These are phyloP conservation scores for Rugosomyces carneus DNA, from an alignment of 1,284 basidiomycete species.

Conservation along the genomic window DNA sequence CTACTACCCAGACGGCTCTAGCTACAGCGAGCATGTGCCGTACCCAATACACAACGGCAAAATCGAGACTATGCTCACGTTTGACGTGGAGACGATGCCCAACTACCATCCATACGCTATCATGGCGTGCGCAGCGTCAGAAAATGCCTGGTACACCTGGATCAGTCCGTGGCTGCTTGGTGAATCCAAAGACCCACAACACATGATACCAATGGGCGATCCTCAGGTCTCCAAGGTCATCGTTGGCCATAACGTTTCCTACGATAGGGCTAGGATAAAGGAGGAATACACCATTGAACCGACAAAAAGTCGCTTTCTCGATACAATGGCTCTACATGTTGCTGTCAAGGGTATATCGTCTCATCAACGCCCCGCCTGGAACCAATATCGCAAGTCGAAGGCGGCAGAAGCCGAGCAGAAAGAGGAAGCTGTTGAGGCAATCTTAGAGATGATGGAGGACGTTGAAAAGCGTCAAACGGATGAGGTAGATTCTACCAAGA, in stretches of 20 bases:
- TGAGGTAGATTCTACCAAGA: constrained; percentile 31
- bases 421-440: constrained; percentile 54
- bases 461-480: constrained; percentile 41
- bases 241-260: constrained; percentile 94
- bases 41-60: constrained; percentile 54
- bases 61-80: constrained; percentile 73
- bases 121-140: constrained; percentile 86
- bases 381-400: constrained; percentile 71
- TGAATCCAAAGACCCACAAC: constrained; percentile 55
- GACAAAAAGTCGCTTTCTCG: constrained; percentile 80
- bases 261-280: constrained; percentile 79
- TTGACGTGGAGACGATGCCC: constrained; percentile 95
- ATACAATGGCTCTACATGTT: constrained; percentile 94
- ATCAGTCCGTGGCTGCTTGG: constrained; percentile 89
- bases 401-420: constrained; percentile 43
- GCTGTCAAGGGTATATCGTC: constrained; percentile 94
- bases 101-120: constrained; percentile 77
- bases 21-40: constrained; percentile 57
- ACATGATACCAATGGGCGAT: constrained; percentile 74
- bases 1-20: constrained; percentile 56
- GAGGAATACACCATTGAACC: constrained; percentile 81
- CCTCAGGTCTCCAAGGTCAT: constrained; percentile 54
- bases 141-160: constrained; percentile 93
- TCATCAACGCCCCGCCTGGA: constrained; percentile 92
- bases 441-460: constrained; percentile 43